Evolutionary conservation across 495 filamentous ascomycete genomes (phyloP).

Genomic region (Cetradonia linearis): DNA sequence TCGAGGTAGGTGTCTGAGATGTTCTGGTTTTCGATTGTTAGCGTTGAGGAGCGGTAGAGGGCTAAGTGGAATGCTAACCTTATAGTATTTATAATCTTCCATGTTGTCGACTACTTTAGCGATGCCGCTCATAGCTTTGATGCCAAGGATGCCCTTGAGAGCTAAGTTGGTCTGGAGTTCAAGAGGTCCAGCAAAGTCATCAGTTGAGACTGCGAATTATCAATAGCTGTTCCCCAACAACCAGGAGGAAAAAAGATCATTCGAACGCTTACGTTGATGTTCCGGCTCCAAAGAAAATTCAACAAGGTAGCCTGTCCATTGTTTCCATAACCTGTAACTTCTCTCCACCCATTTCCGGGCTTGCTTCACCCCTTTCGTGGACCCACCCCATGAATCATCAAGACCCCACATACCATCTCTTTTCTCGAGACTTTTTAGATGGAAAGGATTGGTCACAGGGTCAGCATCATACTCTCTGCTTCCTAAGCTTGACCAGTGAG

Average conservation of each 20-base stretch:
- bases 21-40: conserved; percentile 30
- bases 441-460: conserved; percentile 30
- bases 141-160: conserved; percentile 87
- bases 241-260: neutral
- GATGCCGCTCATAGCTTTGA: conserved; percentile 85
- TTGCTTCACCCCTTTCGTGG: conserved; percentile 35
- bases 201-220: conserved; percentile 55
- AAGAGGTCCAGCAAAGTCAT: conserved; percentile 93
- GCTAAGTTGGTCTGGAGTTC: conserved; percentile 89
- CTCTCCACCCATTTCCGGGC: conserved; percentile 49
- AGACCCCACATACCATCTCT: conserved; percentile 38
- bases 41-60: neutral
- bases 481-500: conserved; percentile 38
- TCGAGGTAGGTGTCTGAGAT: conserved; percentile 68
- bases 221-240: neutral
- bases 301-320: conserved; percentile 88
- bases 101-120: conserved; percentile 57
- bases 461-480: conserved; percentile 21
- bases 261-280: conserved; percentile 53
- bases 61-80: conserved; percentile 28
- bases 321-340: conserved; percentile 75
- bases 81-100: conserved; percentile 57
- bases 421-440: conserved; percentile 35
- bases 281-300: conserved; percentile 76
- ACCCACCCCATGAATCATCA: conserved; percentile 45